Base-by-base conservation (phyloP, 352 stramenopile species). In the Phytopythium helicoides region DNA sequence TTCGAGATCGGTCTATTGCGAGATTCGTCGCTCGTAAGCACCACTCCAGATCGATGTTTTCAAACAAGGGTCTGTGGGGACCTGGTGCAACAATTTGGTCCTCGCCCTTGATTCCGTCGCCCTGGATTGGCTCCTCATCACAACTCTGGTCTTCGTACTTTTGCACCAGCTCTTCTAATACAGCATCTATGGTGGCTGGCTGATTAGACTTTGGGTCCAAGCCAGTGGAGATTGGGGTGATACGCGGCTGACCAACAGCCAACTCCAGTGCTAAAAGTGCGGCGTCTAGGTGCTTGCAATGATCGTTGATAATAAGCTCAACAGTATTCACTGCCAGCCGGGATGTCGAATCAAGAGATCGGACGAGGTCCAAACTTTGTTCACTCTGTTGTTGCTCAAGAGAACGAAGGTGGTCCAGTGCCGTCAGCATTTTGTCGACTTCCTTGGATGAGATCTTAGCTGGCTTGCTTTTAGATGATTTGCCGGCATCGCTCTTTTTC, bases 261-360 rank as follows among this genome's bases (percentile, higher is more conserved):
- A 59, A 28, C 3, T 47, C 39, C 10, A 79, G 54, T 16, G 31
- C 26, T 37, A 12, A 11, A 18, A 79, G 21, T 0, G 69, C 69
- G 5, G 58, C 60, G 34, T 28, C 36, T 21, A 63, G 39, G 16
- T 74, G 70, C 57, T 87, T 87, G 21, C 73, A 19, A 39, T 75
- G 70, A 33, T 83, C 76, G 36, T 71, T 54, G 26, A 80, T 60
- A 71, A 87, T 77, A 2, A 84, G 38, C 28, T 87, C 71, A 71
- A 87, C 73, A 16, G 76, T 87, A 44, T 81, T 82, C 16, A 82
- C 66, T 0, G 62, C 54, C 21, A 83, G 51, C 2, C 48, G 52
- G 19, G 68, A 67, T n/a, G 73, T 79, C 19, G 68, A 64, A 11
- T 66, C 28, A 10, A 84, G 61, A 4, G 66, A 76, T 15, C 35